Evolutionary conservation across 2,329 filamentous ascomycete species (phyloP).

Genomic region (Cladosporium sp.): DNA sequence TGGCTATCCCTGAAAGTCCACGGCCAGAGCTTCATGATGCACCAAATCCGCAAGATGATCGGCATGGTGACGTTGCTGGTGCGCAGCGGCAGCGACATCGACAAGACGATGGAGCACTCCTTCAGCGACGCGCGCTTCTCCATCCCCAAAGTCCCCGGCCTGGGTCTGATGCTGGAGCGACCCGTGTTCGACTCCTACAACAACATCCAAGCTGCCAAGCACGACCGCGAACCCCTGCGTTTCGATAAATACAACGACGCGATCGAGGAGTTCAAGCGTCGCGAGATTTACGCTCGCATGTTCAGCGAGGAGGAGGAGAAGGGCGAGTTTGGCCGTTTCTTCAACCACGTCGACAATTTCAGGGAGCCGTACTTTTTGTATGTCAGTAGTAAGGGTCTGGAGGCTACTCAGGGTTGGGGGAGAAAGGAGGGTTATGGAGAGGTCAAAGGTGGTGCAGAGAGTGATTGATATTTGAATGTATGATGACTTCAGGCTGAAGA

Average conservation of each 20-base stretch:
- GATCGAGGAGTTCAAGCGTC: slow-evolving; percentile 85
- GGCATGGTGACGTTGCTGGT: slow-evolving; percentile 83
- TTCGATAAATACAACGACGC: slow-evolving; percentile 74
- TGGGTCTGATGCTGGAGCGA: slow-evolving; percentile 83
- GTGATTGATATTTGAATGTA: slow-evolving; percentile 4
- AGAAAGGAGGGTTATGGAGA: slow-evolving; percentile 16
- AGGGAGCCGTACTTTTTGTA: slow-evolving; percentile 47
- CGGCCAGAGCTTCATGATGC: slow-evolving; percentile 99
- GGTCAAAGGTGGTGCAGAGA: slow-evolving; percentile 2
- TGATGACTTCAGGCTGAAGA: background rate
- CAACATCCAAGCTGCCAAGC: slow-evolving; percentile 59
- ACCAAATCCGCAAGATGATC: slow-evolving; percentile 99
- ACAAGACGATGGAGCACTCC: slow-evolving; percentile 66
- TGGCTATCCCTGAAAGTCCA: slow-evolving; percentile 96
- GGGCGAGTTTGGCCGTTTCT: slow-evolving; percentile 60
- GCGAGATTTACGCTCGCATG: slow-evolving; percentile 87
- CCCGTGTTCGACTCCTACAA: slow-evolving; percentile 94
- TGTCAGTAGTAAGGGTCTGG: slow-evolving; percentile 46
- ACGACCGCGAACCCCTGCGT: slow-evolving; percentile 66
- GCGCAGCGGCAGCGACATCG: slow-evolving; percentile 69
- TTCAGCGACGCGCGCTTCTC: slow-evolving; percentile 70
- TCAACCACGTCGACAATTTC: slow-evolving; percentile 49
- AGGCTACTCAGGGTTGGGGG: slow-evolving; percentile 35
- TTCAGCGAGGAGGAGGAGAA: slow-evolving; percentile 82
- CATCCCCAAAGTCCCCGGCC: slow-evolving; percentile 88